phyloP scores from a whole-genome alignment of 805 yeast genomes.

The Clavispora phyllophila region DNA sequence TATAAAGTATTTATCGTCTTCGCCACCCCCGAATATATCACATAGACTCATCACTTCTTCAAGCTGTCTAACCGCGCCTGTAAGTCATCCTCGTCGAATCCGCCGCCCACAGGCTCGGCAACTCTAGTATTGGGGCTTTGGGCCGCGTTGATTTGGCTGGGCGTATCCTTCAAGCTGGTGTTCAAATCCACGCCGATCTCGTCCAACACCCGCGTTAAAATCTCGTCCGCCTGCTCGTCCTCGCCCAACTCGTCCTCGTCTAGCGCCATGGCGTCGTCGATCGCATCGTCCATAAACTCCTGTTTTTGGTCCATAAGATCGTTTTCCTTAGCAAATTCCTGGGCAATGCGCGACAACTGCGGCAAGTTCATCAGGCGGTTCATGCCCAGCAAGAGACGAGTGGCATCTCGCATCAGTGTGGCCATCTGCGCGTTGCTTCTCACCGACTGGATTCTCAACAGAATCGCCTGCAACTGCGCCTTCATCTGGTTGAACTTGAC shows the following conservation, averaged over 20 bases:
- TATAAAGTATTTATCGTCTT: neutral
- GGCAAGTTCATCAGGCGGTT: conserved; percentile 88
- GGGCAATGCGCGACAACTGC: conserved; percentile 80
- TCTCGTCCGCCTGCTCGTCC: conserved; percentile 86
- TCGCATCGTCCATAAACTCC: conserved; percentile 97
- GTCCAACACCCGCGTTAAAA: conserved; percentile 86
- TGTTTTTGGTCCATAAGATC: conserved; percentile 98
- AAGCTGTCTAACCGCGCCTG: conserved; percentile 85
- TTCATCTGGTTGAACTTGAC: conserved; percentile 90
- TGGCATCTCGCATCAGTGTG: conserved; percentile 89
- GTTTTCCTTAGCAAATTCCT: conserved; percentile 91
- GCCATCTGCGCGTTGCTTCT: conserved; percentile 95
- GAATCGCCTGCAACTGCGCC: conserved; percentile 92
- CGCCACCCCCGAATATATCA: neutral
- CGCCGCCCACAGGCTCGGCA: conserved; percentile 52
- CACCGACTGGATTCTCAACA: conserved; percentile 86
- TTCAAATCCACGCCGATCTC: conserved; percentile 90
- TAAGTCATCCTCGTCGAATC: conserved; percentile 66
- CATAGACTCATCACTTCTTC: conserved; percentile 44
- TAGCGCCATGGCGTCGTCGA: conserved; percentile 93
- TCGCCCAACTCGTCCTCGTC: conserved; percentile 69
- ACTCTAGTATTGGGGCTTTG: conserved; percentile 25
- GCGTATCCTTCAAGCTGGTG: conserved; percentile 43
- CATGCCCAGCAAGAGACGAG: conserved; percentile 78
- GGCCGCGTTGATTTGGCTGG: conserved; percentile 28